Evolutionary conservation across 371 early-diverging fungal species (phyloP).

Genomic region (Mortierella sp.): DNA sequence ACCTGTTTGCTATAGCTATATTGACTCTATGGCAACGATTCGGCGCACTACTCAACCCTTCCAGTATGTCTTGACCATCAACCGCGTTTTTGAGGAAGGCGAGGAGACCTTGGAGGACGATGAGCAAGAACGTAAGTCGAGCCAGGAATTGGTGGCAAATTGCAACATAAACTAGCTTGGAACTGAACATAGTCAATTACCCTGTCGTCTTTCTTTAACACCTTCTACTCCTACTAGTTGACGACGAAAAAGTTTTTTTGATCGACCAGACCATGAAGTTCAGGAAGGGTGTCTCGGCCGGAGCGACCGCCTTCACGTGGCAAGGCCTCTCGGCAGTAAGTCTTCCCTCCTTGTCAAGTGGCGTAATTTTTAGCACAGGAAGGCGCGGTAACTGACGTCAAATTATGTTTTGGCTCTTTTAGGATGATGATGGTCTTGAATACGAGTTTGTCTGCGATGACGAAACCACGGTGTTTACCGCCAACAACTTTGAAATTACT

Average conservation of each 20-base stretch:
- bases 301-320: slow-evolving; percentile 55
- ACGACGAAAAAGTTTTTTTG: slow-evolving; percentile 68
- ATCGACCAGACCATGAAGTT: slow-evolving; percentile 69
- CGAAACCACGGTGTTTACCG: slow-evolving; percentile 53
- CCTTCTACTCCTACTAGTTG: slow-evolving; percentile 30
- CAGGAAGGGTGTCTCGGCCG: slow-evolving; percentile 44
- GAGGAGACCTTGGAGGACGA: slow-evolving; percentile 71
- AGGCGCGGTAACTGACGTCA: background rate
- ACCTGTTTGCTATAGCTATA: slow-evolving; percentile 50
- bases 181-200: background rate
- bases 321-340: slow-evolving; percentile 45
- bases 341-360: background rate
- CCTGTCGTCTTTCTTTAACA: background rate
- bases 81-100: slow-evolving; percentile 81
- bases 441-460: slow-evolving; percentile 65
- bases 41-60: slow-evolving; percentile 66
- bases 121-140: slow-evolving; percentile 45
- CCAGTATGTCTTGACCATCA: slow-evolving; percentile 76
- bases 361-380: slow-evolving; percentile 41
- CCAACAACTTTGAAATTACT: slow-evolving; percentile 70
- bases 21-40: slow-evolving; percentile 71
- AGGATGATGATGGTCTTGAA: slow-evolving; percentile 52
- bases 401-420: background rate
- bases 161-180: background rate
- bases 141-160: background rate